Evolutionary conservation across 768 basidiomycete species (phyloP), one percentile per base, ranked within the genome.

Genomic region (Mycena latifolia): DNA sequence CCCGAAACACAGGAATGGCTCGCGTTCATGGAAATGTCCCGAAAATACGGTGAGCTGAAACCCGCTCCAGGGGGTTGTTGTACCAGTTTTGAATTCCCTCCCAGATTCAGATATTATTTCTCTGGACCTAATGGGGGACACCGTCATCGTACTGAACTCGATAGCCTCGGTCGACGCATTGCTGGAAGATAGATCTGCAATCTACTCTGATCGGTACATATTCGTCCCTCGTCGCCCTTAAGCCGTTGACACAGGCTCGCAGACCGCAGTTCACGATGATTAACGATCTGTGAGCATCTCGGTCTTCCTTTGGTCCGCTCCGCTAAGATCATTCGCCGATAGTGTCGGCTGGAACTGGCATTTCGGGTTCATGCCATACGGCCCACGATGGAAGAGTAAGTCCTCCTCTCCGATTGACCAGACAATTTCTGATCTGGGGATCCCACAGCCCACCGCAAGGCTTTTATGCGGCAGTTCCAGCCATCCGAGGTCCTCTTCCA

Each of bases 381-480:
- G 61, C 7, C 25, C 50, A 18, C 9, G 28, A n/a, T 65, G 63
- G 63, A 57, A 58, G 58, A 37, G 63, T 9, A 27, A 29, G 29
- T 56, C 2, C 17, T 15, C 9, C 53, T 14, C 2, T 47, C n/a
- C 28, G 9, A 18, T 25, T 33, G 24, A 9, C 33, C 15, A 2
- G 6, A n/a, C 5, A 43, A n/a, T 20, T 22, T 3, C 37, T 55
- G 28, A 37, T 47, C 20, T 35, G 24, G 6, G 18, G 2, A 27
- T n/a, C 29, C 37, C 11, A 7, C 35, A 28, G 61, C 51, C 4
- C 37, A 53, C 20, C 67, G 68, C 5, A 66, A 65, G 22, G 41
- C 65, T 10, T 60, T 71, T 17, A 41, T 63, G 37, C 59, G 46
- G 46, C 64, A 66, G 15, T 66, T 66, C 37, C 46, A 71, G 25